Base-by-base conservation (phyloP, 805 yeast species). In the Ogataea nitratoaversa region DNA sequence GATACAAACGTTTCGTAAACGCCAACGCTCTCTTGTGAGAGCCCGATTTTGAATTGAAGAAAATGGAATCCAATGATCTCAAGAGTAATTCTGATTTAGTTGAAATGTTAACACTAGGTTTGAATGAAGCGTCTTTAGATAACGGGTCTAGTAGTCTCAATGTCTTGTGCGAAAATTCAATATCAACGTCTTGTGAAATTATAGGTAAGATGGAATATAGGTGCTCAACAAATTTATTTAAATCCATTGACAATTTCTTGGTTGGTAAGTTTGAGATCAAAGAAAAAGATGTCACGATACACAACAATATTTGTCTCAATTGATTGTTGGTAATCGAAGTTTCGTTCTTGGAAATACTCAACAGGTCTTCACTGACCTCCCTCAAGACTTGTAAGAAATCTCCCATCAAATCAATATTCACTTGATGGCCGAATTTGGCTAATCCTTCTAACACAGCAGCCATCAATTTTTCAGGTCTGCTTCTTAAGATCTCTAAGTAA, bases 361-460 rank as follows among this genome's bases (percentile, higher is more conserved):
- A 65, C 38, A 54, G 57, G 41, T 75, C 85, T 29, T 55, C 62
- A 19, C 88, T 77, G 19, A 90, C 75, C 61, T 93, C 98, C 50
- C 90, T 73, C 60, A 93, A 71, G 7, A 90, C 96, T 57, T 84
- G 95, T 37, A 93, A 69, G 63, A 93, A 80, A 59, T 93, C 99
- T 19, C 98, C 98, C 50, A 93, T 73, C 33, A 93, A 69, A 49
- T 93, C 98, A 42, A 91, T 79, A 57, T 93, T 93, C 19, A 95
- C 89, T 80, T 90, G 81, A 54, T 84, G 93, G 2, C 98, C 96
- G 57, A 82, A 89, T 56, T 79, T 78, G 1, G 97, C 85, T 41
- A 93, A 66, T 3, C 98, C 98, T 65, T 93, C 98, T 40, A 93
- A 68, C 0, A 91, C 95, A 0, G 91, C 73, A 7, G 95, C 96